Evolutionary conservation across 1,139 yeast species (phyloP), one percentile per base, ranked within the genome.

Genomic region (Geotrichum cucujoidarum): DNA sequence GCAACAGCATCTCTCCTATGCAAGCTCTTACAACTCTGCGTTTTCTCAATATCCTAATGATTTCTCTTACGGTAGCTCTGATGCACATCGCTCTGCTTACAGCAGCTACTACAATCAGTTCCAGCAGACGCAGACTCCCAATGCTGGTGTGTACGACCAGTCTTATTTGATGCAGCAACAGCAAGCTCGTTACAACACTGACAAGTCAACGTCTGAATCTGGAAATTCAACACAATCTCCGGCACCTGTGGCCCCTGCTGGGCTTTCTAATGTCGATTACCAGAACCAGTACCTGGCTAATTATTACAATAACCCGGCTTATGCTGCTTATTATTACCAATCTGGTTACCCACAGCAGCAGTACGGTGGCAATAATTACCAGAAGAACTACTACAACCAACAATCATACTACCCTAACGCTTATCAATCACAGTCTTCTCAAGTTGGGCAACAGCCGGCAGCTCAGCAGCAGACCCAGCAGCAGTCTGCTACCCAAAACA

Each of bases 241-340:
- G 37, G 58, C 58, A 38, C 55, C 60, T 16, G 50, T 53, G 4
- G 49, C 47, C 3, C 40, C 55, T 3, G 53, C 58, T 18, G 55
- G 55, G 8, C 38, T 52, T 33, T 22, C 34, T 4, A 31, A 31
- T 25, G 49, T 55, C 27, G 47, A 48, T 22, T 49, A 49, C 42
- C 57, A 55, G 45, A 58, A 55, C 45, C 58, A 58, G 32, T 54
- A 54, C 29, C 52, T 56, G 52, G 55, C 53, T 47, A 62, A 62
- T 11, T 60, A 60, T 53, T 61, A 58, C 54, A 54, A 55, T 60
- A 55, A 53, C 53, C 65, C 63, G 18, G 62, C 61, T 25, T 60
- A 61, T 47, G 63, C 63, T 32, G 59, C 58, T 46, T 62, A 61
- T 54, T 61, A 61, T 51, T 63, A 61, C 55, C 54, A 57, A 41